phyloP scores from a whole-genome alignment of 2,329 filamentous ascomycete genomes.

The Aspergillus sp. region DNA sequence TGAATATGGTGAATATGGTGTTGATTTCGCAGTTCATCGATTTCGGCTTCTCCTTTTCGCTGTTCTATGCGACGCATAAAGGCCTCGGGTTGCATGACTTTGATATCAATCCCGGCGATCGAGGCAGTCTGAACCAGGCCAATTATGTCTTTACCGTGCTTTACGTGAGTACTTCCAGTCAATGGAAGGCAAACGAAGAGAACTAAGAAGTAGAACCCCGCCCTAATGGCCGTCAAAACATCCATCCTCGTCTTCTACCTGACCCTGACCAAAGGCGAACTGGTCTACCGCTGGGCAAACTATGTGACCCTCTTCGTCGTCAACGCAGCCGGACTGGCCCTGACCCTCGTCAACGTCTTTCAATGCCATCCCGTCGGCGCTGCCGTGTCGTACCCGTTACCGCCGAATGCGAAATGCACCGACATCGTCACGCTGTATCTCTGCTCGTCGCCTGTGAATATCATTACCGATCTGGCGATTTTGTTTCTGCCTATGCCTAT shows the following conservation, averaged over 20 bases:
- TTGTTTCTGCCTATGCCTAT: constrained; percentile 83
- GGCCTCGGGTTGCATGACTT: constrained; percentile 39
- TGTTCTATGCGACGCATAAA: constrained; percentile 38
- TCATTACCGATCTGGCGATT: constrained; percentile 83
- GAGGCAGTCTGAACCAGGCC: constrained; percentile 37
- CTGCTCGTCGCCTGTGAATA: constrained; percentile 78
- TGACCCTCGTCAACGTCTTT: constrained; percentile 81
- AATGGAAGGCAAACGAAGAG: constrained; percentile 3
- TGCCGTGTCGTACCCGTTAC: constrained; percentile 52
- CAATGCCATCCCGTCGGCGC: constrained; percentile 72
- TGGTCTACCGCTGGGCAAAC: constrained; percentile 72
- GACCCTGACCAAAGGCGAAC: constrained; percentile 70
- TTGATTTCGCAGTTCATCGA: constrained; percentile 29
- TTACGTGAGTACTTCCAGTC: constrained; percentile 41
- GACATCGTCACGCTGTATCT: constrained; percentile 60
- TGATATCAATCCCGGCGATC: constrained; percentile 26
- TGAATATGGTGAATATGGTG: background rate
- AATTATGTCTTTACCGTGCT: constrained; percentile 57
- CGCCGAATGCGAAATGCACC: constrained; percentile 46
- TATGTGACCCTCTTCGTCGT: constrained; percentile 71
- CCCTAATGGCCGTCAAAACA: constrained; percentile 83
- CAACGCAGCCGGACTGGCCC: constrained; percentile 66
- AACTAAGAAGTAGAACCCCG: constrained; percentile 62
- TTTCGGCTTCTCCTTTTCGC: constrained; percentile 41
- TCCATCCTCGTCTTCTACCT: constrained; percentile 91